Evolutionary conservation across 2,329 filamentous ascomycete species (phyloP), one percentile per base, ranked within the genome.

Genomic region (Colletotrichum sp.): DNA sequence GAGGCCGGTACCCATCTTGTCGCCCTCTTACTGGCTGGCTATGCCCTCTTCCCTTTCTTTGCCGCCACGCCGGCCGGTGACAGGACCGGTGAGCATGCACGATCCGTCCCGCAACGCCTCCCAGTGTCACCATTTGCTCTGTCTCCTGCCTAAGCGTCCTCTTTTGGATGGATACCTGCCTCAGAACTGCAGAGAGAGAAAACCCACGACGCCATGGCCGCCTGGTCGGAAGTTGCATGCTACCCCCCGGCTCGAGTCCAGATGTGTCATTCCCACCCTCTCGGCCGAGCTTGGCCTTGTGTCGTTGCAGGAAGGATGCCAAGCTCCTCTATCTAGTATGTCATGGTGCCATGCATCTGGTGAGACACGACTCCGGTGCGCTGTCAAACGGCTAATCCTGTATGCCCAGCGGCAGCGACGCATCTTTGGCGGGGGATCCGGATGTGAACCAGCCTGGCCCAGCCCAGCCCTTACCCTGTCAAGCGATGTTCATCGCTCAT

Each of bases 351-450:
- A 71, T 66, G 62, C 47, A 62, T 21, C 43, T 62, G 62, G 47
- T 67, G 68, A 67, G 57, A 62, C 68, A 73, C 66, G 47, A 58
- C 68, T 63, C 64, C 29, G 43, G 63, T 73, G 67, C 34, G 71
- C 71, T 67, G 62, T 67, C 57, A 71, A 61, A 73, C 34, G 27
- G 47, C 71, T 62, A 63, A 47, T 58, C 33, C 34, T 67, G 57
- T 51, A 43, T 36, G 57, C 62, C 57, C 47, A 66, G 34, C 61
- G 38, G 31, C 68, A 18, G 33, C 55, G 67, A 70, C 66, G 33
- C 33, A 27, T 21, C 43, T 47, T 34, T 71, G 27, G 38, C 57
- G 27, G 57, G 47, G 58, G 43, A 58, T 33, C 54, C 67, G 57
- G 54, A 57, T 16, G 18, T 51, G 38, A 65, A 8, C 36, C 47